A percentile compares a stretch with the other conserved stretches of the same genome.
Conservation (phyloP, 768 basidiomycete genomes). For the Pleurotus ostreatus region DNA sequence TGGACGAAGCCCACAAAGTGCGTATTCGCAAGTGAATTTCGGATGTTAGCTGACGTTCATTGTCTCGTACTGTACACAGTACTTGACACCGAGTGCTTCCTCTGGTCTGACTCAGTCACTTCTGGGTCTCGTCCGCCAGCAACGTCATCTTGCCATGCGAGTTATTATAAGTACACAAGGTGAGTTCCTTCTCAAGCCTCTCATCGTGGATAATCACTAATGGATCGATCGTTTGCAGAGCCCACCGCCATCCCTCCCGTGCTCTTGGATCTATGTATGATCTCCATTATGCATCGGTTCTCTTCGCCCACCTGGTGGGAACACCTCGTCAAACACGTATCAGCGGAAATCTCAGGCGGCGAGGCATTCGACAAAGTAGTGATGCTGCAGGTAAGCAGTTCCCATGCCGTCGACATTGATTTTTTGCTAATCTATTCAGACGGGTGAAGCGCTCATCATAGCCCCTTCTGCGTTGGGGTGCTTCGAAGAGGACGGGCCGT, state of each 20-base stretch:
- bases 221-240: conserved; percentile 32
- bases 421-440: conserved; percentile 31
- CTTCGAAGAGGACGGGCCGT: not conserved
- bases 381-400: conserved; percentile 57
- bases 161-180: conserved; percentile 76
- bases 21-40: not conserved
- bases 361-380: conserved; percentile 69
- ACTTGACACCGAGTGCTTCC: conserved; percentile 45
- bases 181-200: conserved; percentile 12
- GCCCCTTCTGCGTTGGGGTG: conserved; percentile 45
- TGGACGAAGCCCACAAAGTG: conserved; percentile 78
- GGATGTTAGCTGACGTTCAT: not conserved
- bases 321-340: conserved; percentile 63
- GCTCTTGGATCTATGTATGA: conserved; percentile 61
- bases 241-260: conserved; percentile 71
- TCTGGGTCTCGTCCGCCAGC: conserved; percentile 58
- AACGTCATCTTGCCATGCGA: conserved; percentile 69
- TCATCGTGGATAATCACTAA: not conserved
- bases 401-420: not conserved
- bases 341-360: conserved; percentile 51
- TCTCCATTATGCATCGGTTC: conserved; percentile 68
- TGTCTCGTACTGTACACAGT: conserved; percentile 33
- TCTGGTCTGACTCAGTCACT: conserved; percentile 57
- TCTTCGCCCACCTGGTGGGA: conserved; percentile 77
- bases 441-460: conserved; percentile 66